phyloP scores from a whole-genome alignment of 192 early-diverging fungal genomes.

The Funneliformis geosporum region DNA sequence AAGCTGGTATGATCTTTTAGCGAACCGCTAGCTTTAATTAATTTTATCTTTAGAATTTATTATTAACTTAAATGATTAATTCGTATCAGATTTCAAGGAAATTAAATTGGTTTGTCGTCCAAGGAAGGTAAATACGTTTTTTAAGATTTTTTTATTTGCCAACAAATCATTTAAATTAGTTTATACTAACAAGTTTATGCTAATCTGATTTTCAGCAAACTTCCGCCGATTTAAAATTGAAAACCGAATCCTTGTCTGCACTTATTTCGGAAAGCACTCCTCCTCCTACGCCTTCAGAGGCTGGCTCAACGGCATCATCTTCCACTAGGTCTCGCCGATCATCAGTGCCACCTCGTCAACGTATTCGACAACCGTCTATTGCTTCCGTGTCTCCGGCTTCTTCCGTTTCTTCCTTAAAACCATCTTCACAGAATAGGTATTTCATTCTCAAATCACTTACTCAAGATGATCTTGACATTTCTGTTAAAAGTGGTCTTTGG shows the following conservation, averaged over 20 bases:
- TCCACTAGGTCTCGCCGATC: conserved; percentile 33
- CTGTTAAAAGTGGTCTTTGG: conserved; percentile 51
- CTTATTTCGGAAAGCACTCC: conserved; percentile 28
- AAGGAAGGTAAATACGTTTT: conserved; percentile 35
- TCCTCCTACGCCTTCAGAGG: conserved; percentile 23
- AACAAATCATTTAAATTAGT: not conserved
- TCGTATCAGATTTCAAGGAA: conserved; percentile 42
- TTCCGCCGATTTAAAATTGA: conserved; percentile 27
- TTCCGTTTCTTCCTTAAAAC: conserved; percentile 37
- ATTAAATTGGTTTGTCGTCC: conserved; percentile 50
- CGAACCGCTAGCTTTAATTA: not conserved
- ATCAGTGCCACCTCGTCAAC: conserved; percentile 24
- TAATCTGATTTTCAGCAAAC: conserved; percentile 8
- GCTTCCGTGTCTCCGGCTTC: conserved; percentile 28
- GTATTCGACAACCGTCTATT: conserved; percentile 20
- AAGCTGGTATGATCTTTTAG: conserved; percentile 29
- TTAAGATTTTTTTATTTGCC: not conserved
- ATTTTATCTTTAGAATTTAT: not conserved
- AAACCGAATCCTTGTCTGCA: conserved; percentile 7
- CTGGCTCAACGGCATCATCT: conserved; percentile 27
- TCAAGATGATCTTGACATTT: conserved; percentile 55
- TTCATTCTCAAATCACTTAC: conserved; percentile 53
- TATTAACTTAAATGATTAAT: not conserved
- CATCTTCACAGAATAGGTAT: conserved; percentile 40
- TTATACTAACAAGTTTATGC: not conserved